Conservation (phyloP, 257 asterid genomes). For the Paraleonurus japonicus region DNA sequence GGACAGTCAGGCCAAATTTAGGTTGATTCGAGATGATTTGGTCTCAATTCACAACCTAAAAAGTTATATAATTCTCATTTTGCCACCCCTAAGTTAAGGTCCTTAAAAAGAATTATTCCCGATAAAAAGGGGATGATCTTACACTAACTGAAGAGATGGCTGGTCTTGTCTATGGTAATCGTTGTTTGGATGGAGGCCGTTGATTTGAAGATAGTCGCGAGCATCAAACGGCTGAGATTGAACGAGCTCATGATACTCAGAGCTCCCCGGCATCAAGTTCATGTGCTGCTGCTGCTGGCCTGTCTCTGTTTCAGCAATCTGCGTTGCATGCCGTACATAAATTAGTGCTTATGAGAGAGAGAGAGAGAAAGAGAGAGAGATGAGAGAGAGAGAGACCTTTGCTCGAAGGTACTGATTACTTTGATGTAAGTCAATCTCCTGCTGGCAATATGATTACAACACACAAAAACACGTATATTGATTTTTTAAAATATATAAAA, state of each 20-base stretch:
- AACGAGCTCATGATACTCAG: slow-evolving; percentile 46
- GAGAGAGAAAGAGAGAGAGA: slow-evolving; percentile 21
- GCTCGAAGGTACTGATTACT: slow-evolving; percentile 78
- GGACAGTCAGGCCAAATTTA: too few relatives aligned
- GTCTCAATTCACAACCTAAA: too few relatives aligned
- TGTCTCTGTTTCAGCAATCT: slow-evolving; percentile 82
- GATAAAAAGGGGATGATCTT: slow-evolving; percentile 31
- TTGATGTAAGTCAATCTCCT: slow-evolving; percentile 84
- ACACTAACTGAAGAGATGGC: slow-evolving; percentile 65
- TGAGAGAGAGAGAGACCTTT: slow-evolving; percentile 47
- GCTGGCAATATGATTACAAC: slow-evolving; percentile 36
- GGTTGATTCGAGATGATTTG: too few relatives aligned
- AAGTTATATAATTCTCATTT: too few relatives aligned
- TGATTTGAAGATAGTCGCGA: slow-evolving; percentile 60
- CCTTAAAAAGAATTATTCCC: too few relatives aligned
- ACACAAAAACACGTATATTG: slow-evolving; percentile 16
- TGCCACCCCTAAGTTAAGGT: too few relatives aligned
- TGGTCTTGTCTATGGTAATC: slow-evolving; percentile 58
- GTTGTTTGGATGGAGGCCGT: slow-evolving; percentile 22
- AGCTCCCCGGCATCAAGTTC: slow-evolving; percentile 71
- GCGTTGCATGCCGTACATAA: not conserved
- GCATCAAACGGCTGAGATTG: slow-evolving; percentile 48
- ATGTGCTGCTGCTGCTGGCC: slow-evolving; percentile 56
- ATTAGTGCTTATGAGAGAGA: not conserved
- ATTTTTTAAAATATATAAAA: not conserved